Conservation (phyloP, 2,329 filamentous ascomycete genomes). For the Penicillium sp. region DNA sequence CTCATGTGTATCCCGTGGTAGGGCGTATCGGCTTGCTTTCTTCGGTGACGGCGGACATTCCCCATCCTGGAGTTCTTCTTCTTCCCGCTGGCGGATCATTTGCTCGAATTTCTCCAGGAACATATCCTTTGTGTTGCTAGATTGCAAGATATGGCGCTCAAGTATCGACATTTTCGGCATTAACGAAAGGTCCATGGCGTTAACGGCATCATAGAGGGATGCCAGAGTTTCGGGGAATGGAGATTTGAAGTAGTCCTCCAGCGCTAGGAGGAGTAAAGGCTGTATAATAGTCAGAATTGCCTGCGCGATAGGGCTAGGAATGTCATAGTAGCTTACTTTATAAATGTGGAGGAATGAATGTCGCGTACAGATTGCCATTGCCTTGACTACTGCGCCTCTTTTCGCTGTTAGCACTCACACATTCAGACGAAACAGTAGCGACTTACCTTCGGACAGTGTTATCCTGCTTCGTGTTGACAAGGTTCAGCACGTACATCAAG, state of each 20-base stretch:
- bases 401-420: slow-evolving; percentile 9
- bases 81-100: slow-evolving; percentile 82
- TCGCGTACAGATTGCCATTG: slow-evolving; percentile 97
- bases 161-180: slow-evolving; percentile 82
- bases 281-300: slow-evolving; percentile 34
- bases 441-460: slow-evolving; percentile 72
- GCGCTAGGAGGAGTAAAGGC: slow-evolving; percentile 82
- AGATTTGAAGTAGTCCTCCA: slow-evolving; percentile 96
- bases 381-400: slow-evolving; percentile 90
- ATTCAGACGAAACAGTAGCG: slow-evolving; percentile 1
- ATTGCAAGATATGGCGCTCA: slow-evolving; percentile 81
- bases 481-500: slow-evolving; percentile 91
- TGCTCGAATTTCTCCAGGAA: slow-evolving; percentile 97
- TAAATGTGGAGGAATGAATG: slow-evolving; percentile 99
- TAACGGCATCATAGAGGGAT: slow-evolving; percentile 86
- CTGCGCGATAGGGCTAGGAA: not conserved
- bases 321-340: slow-evolving; percentile 64
- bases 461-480: slow-evolving; percentile 98
- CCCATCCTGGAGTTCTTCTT: slow-evolving; percentile 39
- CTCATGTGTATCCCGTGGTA: slow-evolving; percentile 93
- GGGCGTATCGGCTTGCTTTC: slow-evolving; percentile 64
- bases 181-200: slow-evolving; percentile 92
- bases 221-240: slow-evolving; percentile 84
- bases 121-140: slow-evolving; percentile 90
- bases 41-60: slow-evolving; percentile 46